phyloP scores from a whole-genome alignment of 768 basidiomycete genomes.

The Tylopilus plumbeoviolaceoides region DNA sequence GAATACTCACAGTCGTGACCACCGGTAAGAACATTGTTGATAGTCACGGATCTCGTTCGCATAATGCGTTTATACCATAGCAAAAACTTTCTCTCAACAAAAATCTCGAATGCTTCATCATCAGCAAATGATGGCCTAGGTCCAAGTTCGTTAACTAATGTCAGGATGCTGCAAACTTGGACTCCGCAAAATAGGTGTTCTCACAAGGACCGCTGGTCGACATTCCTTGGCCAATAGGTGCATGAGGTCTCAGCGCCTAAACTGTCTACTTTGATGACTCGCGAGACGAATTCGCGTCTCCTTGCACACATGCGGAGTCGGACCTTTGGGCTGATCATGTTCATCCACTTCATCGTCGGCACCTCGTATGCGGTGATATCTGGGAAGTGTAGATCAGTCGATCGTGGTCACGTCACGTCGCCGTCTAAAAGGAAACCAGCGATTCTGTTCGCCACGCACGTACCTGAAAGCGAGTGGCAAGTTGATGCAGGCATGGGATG shows the following conservation, averaged over 20 bases:
- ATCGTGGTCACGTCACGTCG: not conserved
- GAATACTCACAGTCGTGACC: not conserved
- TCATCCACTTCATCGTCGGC: constrained; percentile 8
- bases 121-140: constrained; percentile 3
- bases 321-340: constrained; percentile 2
- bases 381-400: not conserved
- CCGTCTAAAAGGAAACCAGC: not conserved
- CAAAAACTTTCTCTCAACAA: constrained; percentile 6
- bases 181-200: not conserved
- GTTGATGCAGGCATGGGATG: not conserved
- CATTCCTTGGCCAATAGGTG: constrained; percentile 1
- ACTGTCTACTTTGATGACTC: not conserved
- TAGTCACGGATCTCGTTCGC: constrained; percentile 4
- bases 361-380: constrained; percentile 12
- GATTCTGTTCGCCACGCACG: not conserved
- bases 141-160: not conserved
- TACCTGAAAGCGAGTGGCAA: constrained; percentile 4
- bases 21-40: not conserved
- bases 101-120: constrained; percentile 6
- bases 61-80: constrained; percentile 11
- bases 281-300: constrained; percentile 6
- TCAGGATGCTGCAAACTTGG: not conserved
- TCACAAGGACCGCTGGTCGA: not conserved
- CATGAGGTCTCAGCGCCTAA: not conserved
- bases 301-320: constrained; percentile 2